These are phyloP conservation scores for Malus hybrid DNA, from an alignment of 331 rosid species.

Conservation along the genomic window DNA sequence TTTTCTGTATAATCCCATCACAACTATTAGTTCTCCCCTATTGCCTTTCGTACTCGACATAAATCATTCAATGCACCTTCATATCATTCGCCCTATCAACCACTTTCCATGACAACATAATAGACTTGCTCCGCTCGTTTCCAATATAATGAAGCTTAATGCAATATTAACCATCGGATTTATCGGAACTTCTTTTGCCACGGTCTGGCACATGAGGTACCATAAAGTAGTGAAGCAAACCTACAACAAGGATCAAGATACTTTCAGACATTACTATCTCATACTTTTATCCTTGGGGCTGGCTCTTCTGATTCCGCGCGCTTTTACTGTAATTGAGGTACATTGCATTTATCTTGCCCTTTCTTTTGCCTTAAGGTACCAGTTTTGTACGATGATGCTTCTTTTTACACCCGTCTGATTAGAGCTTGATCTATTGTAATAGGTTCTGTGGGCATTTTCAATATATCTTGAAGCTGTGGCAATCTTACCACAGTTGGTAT, in stretches of 20 bases:
- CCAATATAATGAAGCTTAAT: neutral
- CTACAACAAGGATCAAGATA: constrained; percentile 28
- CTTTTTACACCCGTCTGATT: neutral
- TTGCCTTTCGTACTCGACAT: neutral
- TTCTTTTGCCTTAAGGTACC: neutral
- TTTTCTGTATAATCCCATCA: neutral
- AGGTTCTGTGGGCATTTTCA: constrained; percentile 28
- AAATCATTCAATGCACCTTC: neutral
- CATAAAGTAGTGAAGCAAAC: constrained; percentile 38
- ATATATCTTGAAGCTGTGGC: constrained; percentile 33
- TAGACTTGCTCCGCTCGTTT: neutral
- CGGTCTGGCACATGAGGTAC: constrained; percentile 35
- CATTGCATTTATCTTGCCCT: neutral
- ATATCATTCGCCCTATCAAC: neutral
- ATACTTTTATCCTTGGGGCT: constrained; percentile 10
- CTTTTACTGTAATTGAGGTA: constrained; percentile 14
- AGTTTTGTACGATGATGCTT: neutral
- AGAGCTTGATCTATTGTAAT: neutral
- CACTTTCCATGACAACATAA: neutral
- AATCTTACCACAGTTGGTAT: constrained; percentile 27
- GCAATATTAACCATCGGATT: neutral
- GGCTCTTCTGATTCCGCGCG: constrained; percentile 17
- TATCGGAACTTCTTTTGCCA: constrained; percentile 23
- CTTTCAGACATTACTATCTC: constrained; percentile 28
- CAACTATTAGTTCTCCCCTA: neutral